Base-by-base conservation (phyloP, 2,329 filamentous ascomycete genomes). In the Endocalyx cinctus region DNA sequence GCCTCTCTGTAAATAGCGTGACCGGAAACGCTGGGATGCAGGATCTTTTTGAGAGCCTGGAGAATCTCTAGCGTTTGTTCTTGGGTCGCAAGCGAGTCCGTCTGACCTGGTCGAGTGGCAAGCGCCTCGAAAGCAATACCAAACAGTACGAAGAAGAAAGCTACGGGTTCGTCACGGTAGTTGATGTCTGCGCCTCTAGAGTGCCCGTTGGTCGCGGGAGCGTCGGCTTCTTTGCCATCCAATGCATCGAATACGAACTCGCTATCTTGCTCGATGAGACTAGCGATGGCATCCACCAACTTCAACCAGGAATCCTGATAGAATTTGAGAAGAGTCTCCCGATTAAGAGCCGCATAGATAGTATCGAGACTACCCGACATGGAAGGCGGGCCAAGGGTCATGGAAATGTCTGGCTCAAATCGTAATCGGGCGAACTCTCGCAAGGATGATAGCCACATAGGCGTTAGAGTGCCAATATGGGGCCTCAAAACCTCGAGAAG, bases 121-220 rank as follows among this genome's bases (percentile, higher is more conserved):
- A 98, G 74, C 13, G 94, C 90, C 62, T 98, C 94, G 48, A 98
- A 97, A 0, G 90, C 88, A 37, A 98, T 82, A 10, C 92, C 92
- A 50, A 97, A 98, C 0, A 98, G 74, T 11, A 98, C 90, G 52
- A 98, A 98, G 68, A 98, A 98, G 70, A 98, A 98, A 1, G 92
- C 92, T 2, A 97, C 87, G 1, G 92, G 92, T 57, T 98, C 92
- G 53, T 97, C 90, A 29, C 92, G 85, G 57, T 98, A 98, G 59
- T 97, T 97, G 64, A 98, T 97, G 45, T 90, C 86, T 30, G 81
- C 72, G 4, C 72, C 74, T 55, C 83, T 86, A 12, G 69, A 65
- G 27, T 73, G 66, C 3, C 67, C 69, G 39, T 71, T 74, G 17
- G 60, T 51, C 8, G 62, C 59, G 5, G 65, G 59, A 15, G 64